Percentiles rank a stretch among this genome's conserved stretches.
phyloP scores from a whole-genome alignment of 2,329 filamentous ascomycete species.

The Cyphellophora europaea region DNA sequence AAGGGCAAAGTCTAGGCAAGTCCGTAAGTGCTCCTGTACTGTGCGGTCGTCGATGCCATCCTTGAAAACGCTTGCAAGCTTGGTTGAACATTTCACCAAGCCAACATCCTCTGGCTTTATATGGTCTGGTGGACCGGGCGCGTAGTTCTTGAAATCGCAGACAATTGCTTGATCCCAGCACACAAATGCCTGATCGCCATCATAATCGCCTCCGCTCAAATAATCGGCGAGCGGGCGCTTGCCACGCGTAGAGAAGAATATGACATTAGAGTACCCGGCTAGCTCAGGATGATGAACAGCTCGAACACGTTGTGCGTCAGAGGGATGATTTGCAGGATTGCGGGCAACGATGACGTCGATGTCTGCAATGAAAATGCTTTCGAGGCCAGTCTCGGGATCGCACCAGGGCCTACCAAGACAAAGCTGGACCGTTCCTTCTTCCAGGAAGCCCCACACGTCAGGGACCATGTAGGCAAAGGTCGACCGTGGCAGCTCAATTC shows the following conservation, averaged over 20 bases:
- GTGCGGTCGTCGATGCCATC: slow-evolving; percentile 19
- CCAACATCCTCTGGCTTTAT: slow-evolving; percentile 31
- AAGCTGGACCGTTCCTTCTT: slow-evolving; percentile 35
- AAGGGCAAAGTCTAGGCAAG: slow-evolving; percentile 39
- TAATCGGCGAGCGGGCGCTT: slow-evolving; percentile 46
- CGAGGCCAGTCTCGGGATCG: slow-evolving; percentile 25
- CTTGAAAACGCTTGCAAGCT: slow-evolving; percentile 10
- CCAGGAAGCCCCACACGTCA: slow-evolving; percentile 43
- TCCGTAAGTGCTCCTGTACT: slow-evolving; percentile 28
- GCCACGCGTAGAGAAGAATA: slow-evolving; percentile 48
- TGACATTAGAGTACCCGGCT: slow-evolving; percentile 45
- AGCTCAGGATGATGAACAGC: slow-evolving; percentile 43
- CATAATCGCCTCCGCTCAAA: slow-evolving; percentile 56
- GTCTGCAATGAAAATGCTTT: slow-evolving; percentile 35
- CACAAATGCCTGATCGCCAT: slow-evolving; percentile 52
- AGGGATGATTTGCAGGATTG: slow-evolving; percentile 47
- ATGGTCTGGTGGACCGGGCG: slow-evolving; percentile 19
- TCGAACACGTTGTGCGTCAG: slow-evolving; percentile 48
- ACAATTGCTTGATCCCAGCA: slow-evolving; percentile 50
- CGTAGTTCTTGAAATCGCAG: slow-evolving; percentile 38
- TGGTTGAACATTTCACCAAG: slow-evolving; percentile 32
- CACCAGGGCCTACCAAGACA: slow-evolving; percentile 24
- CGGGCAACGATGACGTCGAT: slow-evolving; percentile 47
- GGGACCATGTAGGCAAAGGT: slow-evolving; percentile 48
- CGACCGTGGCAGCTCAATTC: slow-evolving; percentile 40